A percentile compares a stretch with the other conserved stretches of the same genome.
phyloP scores from a whole-genome alignment of 2,329 filamentous ascomycete genomes.

The Botrytis fabae region DNA sequence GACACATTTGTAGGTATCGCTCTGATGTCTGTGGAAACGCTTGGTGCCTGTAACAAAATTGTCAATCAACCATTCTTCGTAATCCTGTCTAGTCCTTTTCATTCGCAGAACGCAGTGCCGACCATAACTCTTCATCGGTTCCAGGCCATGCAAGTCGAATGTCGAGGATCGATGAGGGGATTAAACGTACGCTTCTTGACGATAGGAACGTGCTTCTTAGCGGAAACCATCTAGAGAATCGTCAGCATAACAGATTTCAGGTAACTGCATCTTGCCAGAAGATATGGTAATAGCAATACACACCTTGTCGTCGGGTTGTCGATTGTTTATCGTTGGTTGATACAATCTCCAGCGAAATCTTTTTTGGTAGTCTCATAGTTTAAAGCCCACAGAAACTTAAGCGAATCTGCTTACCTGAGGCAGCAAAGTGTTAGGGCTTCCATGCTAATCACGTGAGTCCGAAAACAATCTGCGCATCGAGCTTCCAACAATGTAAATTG shows the following conservation, averaged over 20 bases:
- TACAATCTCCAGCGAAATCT: constrained; percentile 27
- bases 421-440: constrained; percentile 22
- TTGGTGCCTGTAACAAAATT: constrained; percentile 68
- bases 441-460: background rate
- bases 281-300: constrained; percentile 17
- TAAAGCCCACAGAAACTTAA: constrained; percentile 25
- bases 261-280: constrained; percentile 4
- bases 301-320: constrained; percentile 40
- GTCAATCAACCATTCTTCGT: constrained; percentile 11
- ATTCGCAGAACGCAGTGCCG: background rate
- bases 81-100: background rate
- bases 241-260: constrained; percentile 12
- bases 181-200: constrained; percentile 97
- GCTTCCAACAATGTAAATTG: background rate
- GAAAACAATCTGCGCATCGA: background rate
- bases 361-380: constrained; percentile 28
- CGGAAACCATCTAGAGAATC: constrained; percentile 81
- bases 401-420: constrained; percentile 11
- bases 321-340: constrained; percentile 37
- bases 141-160: constrained; percentile 5
- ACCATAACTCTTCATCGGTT: background rate
- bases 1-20: constrained; percentile 93
- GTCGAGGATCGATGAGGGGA: constrained; percentile 17
- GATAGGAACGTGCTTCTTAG: constrained; percentile 99
- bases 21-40: constrained; percentile 97